Evolutionary conservation across 129 eudicot genomes (phyloP).

Genomic region (Rutidosis leptorrhynchoides): DNA sequence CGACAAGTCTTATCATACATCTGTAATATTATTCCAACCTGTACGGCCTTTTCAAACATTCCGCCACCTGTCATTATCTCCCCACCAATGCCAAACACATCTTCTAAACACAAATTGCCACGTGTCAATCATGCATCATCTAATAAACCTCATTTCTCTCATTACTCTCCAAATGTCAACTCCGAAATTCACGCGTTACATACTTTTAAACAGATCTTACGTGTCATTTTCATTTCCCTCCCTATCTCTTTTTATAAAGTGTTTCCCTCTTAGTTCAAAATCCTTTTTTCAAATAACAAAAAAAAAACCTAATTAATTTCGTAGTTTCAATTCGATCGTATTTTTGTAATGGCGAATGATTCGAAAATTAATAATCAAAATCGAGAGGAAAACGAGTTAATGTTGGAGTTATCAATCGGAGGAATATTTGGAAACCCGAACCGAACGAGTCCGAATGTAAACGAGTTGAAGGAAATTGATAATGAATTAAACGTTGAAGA

Average conservation of each 20-base stretch:
- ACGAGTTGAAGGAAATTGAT: background rate
- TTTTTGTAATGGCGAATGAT: conserved; percentile 12
- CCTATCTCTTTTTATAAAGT: background rate
- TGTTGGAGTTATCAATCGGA: conserved; percentile 62
- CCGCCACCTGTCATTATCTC: background rate
- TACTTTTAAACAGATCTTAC: conserved; percentile 29
- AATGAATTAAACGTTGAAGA: conserved; percentile 12
- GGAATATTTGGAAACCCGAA: conserved; percentile 39
- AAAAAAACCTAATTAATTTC: background rate
- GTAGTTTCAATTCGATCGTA: background rate
- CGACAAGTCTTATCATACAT: conserved; percentile 14
- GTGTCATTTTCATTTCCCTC: conserved; percentile 36
- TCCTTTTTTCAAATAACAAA: conserved; percentile 5
- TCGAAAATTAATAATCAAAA: conserved; percentile 12
- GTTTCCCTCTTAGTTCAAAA: conserved; percentile 4
- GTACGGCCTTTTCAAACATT: background rate
- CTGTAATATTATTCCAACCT: background rate
- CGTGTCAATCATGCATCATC: conserved; percentile 26
- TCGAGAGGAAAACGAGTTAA: conserved; percentile 45
- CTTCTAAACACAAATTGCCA: conserved; percentile 12
- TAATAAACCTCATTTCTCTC: background rate
- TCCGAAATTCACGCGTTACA: background rate
- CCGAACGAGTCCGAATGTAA: background rate
- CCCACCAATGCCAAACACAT: background rate
- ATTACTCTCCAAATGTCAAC: conserved; percentile 24